Evolutionary conservation across 352 stramenopile species (phyloP).

Genomic region (Pythium diclinum): DNA sequence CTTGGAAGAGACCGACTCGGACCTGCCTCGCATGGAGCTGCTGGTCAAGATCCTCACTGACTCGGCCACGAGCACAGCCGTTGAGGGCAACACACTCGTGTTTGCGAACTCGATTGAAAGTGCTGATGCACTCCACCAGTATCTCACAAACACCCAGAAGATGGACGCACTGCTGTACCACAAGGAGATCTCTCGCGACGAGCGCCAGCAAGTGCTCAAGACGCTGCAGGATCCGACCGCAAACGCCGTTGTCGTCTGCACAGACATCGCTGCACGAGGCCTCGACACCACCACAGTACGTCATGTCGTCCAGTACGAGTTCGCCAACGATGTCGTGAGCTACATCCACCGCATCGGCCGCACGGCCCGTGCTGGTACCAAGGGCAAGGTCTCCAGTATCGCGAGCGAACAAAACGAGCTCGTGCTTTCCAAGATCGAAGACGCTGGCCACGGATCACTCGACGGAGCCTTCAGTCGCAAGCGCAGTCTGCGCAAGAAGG

Average conservation of each 20-base stretch:
- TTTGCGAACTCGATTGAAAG: constrained; percentile 79
- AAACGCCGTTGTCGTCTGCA: constrained; percentile 58
- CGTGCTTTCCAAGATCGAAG: constrained; percentile 61
- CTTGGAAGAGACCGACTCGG: constrained; percentile 38
- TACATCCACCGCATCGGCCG: constrained; percentile 79
- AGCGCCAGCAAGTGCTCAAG: constrained; percentile 47
- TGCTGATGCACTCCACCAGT: constrained; percentile 50
- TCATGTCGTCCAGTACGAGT: constrained; percentile 82
- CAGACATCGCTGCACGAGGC: constrained; percentile 71
- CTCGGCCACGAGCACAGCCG: constrained; percentile 6
- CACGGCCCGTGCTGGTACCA: constrained; percentile 53
- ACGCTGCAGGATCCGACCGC: constrained; percentile 35
- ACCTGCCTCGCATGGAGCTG: constrained; percentile 32
- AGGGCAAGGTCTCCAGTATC: constrained; percentile 72
- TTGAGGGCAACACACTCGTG: constrained; percentile 49
- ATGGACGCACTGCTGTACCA: constrained; percentile 41
- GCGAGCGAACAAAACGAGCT: constrained; percentile 56
- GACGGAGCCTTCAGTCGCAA: constrained; percentile 76
- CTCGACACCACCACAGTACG: constrained; percentile 68
- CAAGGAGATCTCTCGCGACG: constrained; percentile 55
- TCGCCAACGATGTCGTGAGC: constrained; percentile 76
- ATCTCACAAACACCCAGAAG: constrained; percentile 29
- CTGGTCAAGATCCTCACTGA: constrained; percentile 44
- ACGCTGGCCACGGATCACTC: constrained; percentile 47
- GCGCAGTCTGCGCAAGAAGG: constrained; percentile 78